Evolutionary conservation across 352 stramenopile genomes (phyloP).

Genomic region (Thalassiosira oceanica): DNA sequence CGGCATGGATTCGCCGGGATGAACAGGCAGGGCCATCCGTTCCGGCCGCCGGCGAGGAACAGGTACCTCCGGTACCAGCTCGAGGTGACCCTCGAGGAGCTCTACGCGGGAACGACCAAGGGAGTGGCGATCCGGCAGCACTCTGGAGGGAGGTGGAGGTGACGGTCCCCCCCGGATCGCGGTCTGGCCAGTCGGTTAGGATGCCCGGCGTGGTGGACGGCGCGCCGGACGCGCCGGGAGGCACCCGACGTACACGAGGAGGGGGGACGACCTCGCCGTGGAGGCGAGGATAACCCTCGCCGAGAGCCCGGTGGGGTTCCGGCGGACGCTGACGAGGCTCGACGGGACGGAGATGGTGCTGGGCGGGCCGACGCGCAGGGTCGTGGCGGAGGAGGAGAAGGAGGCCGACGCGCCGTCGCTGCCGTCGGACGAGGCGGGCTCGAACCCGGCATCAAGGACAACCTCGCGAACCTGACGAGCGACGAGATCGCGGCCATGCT

Average conservation of each 20-base stretch:
- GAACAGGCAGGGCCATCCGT: too few species aligned
- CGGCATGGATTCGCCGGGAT: too few species aligned
- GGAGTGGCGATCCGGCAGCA: slow-evolving; percentile 92
- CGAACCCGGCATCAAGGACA: too few species aligned
- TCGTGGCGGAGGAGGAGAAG: too few species aligned
- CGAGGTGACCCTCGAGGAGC: slow-evolving; percentile 95
- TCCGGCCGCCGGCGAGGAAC: too few species aligned
- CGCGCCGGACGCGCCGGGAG: slow-evolving; percentile 78
- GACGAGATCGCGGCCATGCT: too few species aligned
- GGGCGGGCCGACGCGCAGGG: too few species aligned
- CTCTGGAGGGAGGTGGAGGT: slow-evolving; percentile 95
- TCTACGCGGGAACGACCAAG: slow-evolving; percentile 97
- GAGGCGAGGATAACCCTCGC: slow-evolving; percentile 91
- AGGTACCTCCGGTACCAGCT: slow-evolving; percentile 83
- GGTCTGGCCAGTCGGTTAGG: slow-evolving; percentile 91
- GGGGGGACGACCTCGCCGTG: slow-evolving; percentile 94
- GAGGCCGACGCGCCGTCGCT: too few species aligned
- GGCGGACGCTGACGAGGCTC: slow-evolving; percentile 87
- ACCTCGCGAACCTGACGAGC: too few species aligned
- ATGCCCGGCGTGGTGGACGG: slow-evolving; percentile 95
- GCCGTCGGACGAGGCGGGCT: too few species aligned
- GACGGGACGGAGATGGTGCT: slow-evolving; percentile 87
- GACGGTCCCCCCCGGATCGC: slow-evolving; percentile 94
- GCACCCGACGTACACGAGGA: slow-evolving; percentile 90
- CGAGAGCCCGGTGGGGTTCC: slow-evolving; percentile 88